Evolutionary conservation across 31 red algal species (phyloP).

Genomic region (Odonthalia washingtoniensis): DNA sequence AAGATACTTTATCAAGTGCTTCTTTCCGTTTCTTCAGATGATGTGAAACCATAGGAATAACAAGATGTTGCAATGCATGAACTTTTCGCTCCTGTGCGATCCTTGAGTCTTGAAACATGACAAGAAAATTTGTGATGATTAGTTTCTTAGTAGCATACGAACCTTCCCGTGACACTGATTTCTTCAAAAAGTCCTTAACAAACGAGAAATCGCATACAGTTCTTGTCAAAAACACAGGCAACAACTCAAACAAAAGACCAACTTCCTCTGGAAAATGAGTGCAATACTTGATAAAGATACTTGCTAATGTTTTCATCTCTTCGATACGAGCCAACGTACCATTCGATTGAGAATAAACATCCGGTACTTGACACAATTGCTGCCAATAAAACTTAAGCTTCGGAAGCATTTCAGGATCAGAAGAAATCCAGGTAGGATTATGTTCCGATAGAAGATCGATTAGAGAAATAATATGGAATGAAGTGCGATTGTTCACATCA

Average conservation of each 20-base stretch:
- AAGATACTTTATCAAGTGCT: neutral
- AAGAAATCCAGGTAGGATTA: conserved; percentile 73
- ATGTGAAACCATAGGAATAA: conserved; percentile 81
- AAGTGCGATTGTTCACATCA: conserved; percentile 19
- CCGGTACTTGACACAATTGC: conserved; percentile 24
- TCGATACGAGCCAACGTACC: conserved; percentile 51
- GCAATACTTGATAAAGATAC: conserved; percentile 87
- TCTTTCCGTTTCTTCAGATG: conserved; percentile 54
- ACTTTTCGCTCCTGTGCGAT: conserved; percentile 85
- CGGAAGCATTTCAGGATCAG: conserved; percentile 53
- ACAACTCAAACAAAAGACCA: conserved; percentile 80
- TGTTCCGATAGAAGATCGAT: conserved; percentile 71
- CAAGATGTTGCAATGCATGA: conserved; percentile 85
- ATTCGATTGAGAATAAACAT: too few species aligned
- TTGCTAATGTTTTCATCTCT: conserved; percentile 68
- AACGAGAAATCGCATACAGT: conserved; percentile 90
- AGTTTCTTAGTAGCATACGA: conserved; percentile 32
- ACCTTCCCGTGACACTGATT: conserved; percentile 49
- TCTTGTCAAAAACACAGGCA: conserved; percentile 88
- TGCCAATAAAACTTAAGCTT: conserved; percentile 80
- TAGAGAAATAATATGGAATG: conserved; percentile 71
- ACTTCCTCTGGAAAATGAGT: conserved; percentile 58
- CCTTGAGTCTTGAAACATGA: conserved; percentile 59
- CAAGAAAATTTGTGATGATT: conserved; percentile 76
- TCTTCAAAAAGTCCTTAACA: conserved; percentile 78